Evolutionary conservation across 495 filamentous ascomycete species (phyloP).

Genomic region (Neurospora sp.): DNA sequence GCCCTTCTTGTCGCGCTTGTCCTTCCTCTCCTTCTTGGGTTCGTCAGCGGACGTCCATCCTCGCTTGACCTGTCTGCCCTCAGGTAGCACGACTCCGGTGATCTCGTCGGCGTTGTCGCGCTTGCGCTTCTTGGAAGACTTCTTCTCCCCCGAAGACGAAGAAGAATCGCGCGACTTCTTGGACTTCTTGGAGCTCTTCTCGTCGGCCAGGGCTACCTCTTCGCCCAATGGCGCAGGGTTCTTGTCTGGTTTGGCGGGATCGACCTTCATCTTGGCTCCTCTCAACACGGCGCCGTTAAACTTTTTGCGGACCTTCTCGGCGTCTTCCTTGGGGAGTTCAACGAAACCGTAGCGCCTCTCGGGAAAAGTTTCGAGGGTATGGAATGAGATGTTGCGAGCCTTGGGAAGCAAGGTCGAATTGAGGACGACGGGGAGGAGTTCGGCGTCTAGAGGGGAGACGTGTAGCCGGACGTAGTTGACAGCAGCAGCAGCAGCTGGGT

Average conservation of each 20-base stretch:
- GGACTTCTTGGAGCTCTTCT: conserved; percentile 27
- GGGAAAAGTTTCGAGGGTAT: conserved; percentile 72
- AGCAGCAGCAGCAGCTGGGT: background rate
- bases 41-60: conserved; percentile 72
- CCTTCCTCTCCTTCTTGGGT: conserved; percentile 41
- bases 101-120: conserved; percentile 41
- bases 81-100: conserved; percentile 59
- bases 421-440: conserved; percentile 58
- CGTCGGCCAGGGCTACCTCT: conserved; percentile 22
- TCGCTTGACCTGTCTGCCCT: conserved; percentile 69
- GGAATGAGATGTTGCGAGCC: conserved; percentile 74
- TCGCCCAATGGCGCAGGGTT: conserved; percentile 25
- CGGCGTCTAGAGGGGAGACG: conserved; percentile 70
- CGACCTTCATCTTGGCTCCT: conserved; percentile 74
- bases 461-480: conserved; percentile 49
- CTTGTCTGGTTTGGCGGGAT: conserved; percentile 54
- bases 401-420: conserved; percentile 52
- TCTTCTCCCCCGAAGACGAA: conserved; percentile 35
- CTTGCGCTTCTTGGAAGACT: conserved; percentile 45
- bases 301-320: conserved; percentile 82
- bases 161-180: conserved; percentile 14
- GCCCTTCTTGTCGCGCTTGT: conserved; percentile 36
- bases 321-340: conserved; percentile 68
- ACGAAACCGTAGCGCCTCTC: conserved; percentile 86
- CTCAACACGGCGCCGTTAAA: conserved; percentile 81